Evolutionary conservation across 257 asterid species (phyloP).

Genomic region (Forsythia suspensa): DNA sequence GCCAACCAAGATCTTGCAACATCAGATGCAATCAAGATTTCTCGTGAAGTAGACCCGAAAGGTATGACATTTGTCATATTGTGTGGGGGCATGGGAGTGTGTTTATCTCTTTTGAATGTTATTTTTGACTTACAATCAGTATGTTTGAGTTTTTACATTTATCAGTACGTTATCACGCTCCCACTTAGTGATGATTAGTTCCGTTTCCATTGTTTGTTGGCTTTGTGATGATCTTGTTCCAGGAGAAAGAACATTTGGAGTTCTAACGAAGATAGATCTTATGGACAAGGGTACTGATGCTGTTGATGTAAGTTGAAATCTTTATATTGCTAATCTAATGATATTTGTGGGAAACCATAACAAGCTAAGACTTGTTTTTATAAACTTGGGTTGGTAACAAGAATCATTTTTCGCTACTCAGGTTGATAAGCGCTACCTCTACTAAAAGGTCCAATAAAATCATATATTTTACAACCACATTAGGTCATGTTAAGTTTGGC

Average conservation of each 20-base stretch:
- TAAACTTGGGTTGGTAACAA: neutral
- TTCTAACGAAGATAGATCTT: constrained; percentile 82
- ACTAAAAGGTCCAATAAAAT: neutral
- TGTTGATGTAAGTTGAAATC: constrained; percentile 62
- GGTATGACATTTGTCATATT: constrained; percentile 36
- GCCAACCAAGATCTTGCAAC: constrained; percentile 98
- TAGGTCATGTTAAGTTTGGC: neutral
- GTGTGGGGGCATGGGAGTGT: neutral
- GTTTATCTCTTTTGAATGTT: constrained; percentile 10
- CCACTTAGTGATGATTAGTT: constrained; percentile 3
- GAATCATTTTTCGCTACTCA: neutral
- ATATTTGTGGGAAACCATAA: neutral
- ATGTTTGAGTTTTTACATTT: constrained; percentile 3
- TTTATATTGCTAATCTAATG: constrained; percentile 12
- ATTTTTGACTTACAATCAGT: constrained; percentile 3
- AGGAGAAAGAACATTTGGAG: constrained; percentile 96
- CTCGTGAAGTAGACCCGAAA: constrained; percentile 90
- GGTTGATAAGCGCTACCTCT: neutral
- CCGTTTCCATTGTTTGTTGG: constrained; percentile 3
- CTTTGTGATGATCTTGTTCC: constrained; percentile 24
- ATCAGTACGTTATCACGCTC: neutral
- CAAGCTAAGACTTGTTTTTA: neutral
- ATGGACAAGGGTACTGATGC: constrained; percentile 99
- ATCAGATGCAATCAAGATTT: constrained; percentile 86
- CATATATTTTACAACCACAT: neutral